A percentile compares a stretch with the other conserved stretches of the same genome.
Evolutionary conservation across 78 protist species (phyloP).

Genomic region (Diacronema lutheri): DNA sequence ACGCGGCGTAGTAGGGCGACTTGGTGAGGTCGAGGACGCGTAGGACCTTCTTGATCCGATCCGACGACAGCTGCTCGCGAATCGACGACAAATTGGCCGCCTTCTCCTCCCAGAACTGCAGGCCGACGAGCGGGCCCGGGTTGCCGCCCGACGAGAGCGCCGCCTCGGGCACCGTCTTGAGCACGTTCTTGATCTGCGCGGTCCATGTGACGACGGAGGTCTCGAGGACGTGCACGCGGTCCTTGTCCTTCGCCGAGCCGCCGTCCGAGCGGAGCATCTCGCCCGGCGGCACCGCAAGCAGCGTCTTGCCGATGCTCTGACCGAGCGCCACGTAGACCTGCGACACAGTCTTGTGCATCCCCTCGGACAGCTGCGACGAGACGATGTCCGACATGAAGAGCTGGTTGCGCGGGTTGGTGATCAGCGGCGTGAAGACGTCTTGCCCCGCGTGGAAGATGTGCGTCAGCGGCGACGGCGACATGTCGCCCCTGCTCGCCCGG

Average conservation of each 20-base stretch:
- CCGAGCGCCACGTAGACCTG: conserved; percentile 38
- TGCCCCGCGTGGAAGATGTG: neutral
- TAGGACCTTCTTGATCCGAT: neutral
- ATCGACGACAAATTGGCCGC: conserved; percentile 35
- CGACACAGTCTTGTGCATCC: neutral
- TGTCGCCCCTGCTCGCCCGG: too few relatives aligned
- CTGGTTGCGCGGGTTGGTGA: neutral
- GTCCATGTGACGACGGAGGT: conserved; percentile 62
- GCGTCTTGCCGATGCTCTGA: conserved; percentile 42
- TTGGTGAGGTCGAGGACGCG: conserved; percentile 40
- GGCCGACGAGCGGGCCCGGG: conserved; percentile 62
- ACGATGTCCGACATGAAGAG: neutral
- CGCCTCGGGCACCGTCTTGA: neutral
- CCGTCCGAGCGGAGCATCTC: neutral
- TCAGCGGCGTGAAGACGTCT: neutral
- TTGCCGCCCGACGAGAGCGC: neutral
- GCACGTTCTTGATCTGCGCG: conserved; percentile 46
- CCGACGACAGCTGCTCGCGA: conserved; percentile 31
- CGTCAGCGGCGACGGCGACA: too few relatives aligned
- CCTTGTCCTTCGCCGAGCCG: conserved; percentile 1
- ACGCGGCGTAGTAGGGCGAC: conserved; percentile 37
- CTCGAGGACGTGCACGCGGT: conserved; percentile 59
- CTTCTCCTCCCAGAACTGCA: conserved; percentile 70
- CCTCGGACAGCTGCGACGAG: neutral
- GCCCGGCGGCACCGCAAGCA: conserved; percentile 55